phyloP scores from a whole-genome alignment of 1,284 basidiomycete species.

The Termitomyces sp. region DNA sequence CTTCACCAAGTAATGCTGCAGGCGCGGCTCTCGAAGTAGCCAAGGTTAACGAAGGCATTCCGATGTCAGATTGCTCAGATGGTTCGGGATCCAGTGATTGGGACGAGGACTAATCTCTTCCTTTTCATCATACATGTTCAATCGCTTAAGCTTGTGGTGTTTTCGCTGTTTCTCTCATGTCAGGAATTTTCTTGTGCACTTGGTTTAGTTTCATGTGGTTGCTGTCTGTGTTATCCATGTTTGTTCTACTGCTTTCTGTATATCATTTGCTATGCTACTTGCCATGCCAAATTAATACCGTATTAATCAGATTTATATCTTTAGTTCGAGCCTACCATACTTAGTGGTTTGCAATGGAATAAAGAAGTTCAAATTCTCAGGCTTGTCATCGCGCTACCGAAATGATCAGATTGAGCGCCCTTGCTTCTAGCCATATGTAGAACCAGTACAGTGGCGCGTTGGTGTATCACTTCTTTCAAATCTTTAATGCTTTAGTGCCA shows the following conservation, averaged over 20 bases:
- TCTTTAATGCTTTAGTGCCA: not conserved
- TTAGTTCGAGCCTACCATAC: too few relatives aligned
- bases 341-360: not conserved
- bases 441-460: not conserved
- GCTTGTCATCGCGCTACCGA: not conserved
- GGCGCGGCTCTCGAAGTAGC: not conserved
- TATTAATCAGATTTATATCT: too few relatives aligned
- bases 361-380: not conserved
- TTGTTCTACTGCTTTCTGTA: not conserved
- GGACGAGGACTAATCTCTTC: not conserved
- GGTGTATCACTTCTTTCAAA: not conserved
- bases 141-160: not conserved
- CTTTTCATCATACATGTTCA: too few relatives aligned
- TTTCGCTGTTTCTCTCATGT: not conserved
- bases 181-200: not conserved
- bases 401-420: not conserved
- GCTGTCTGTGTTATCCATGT: not conserved
- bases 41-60: not conserved
- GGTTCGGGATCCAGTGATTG: conserved; percentile 2
- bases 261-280: not conserved
- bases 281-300: not conserved
- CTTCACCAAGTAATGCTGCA: not conserved
- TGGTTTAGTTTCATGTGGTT: not conserved
- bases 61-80: not conserved
- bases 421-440: not conserved